Conservation (phyloP, 2,329 filamentous ascomycete species). For the Xylaria polymorpha region DNA sequence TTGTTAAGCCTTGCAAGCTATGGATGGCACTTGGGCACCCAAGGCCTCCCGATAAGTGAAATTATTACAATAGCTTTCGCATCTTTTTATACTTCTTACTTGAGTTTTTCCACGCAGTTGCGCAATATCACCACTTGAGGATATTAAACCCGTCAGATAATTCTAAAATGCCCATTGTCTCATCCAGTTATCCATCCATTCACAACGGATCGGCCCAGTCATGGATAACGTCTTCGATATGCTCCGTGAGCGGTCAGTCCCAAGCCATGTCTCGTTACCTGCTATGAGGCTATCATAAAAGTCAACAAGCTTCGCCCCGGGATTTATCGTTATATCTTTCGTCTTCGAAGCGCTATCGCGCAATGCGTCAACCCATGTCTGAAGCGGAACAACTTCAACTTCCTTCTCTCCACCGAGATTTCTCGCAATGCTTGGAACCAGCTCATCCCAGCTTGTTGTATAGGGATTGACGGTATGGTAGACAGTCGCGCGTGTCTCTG, state of each 20-base stretch:
- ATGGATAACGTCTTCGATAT: conserved; percentile 25
- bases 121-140: too few species aligned
- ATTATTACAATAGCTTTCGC: too few species aligned
- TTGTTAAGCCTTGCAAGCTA: too few species aligned
- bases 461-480: conserved; percentile 41
- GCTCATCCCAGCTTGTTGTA: conserved; percentile 32
- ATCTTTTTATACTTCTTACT: too few species aligned
- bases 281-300: conserved; percentile 35
- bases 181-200: conserved; percentile 40
- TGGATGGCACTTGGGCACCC: too few species aligned
- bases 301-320: conserved; percentile 34
- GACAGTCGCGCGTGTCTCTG: conserved; percentile 27
- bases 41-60: too few species aligned
- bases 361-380: conserved; percentile 37
- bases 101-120: too few species aligned
- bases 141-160: too few species aligned
- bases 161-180: conserved; percentile 36
- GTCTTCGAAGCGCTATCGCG: conserved; percentile 32
- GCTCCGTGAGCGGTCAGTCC: conserved; percentile 21
- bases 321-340: conserved; percentile 30
- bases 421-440: conserved; percentile 29
- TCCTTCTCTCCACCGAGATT: conserved; percentile 7
- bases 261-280: neutral
- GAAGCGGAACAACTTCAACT: conserved; percentile 33
- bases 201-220: conserved; percentile 19